These are phyloP conservation scores for Alternaria infectoria DNA, from an alignment of 2,329 filamentous ascomycete genomes.

Conservation along the genomic window DNA sequence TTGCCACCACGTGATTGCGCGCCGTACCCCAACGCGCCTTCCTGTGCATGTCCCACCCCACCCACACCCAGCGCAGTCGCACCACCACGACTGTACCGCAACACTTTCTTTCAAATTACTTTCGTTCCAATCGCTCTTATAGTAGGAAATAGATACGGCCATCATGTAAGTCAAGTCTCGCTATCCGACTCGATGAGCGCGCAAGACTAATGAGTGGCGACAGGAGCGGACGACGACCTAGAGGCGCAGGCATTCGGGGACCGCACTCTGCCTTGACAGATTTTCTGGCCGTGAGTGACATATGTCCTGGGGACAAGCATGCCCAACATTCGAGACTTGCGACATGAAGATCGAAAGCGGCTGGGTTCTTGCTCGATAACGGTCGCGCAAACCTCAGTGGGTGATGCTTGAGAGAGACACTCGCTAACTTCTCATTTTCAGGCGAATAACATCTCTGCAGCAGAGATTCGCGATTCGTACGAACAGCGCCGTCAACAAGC, in stretches of 20 bases:
- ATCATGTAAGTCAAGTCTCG: constrained; percentile 22
- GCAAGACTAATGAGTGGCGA: constrained; percentile 29
- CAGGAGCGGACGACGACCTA: constrained; percentile 45
- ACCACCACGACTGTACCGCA: background rate
- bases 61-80: constrained; percentile 2
- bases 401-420: background rate
- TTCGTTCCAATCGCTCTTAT: background rate
- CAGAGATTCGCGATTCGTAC: constrained; percentile 67
- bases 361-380: background rate
- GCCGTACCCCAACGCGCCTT: constrained; percentile 24
- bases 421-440: constrained; percentile 34
- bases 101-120: background rate
- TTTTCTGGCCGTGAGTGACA: constrained; percentile 64
- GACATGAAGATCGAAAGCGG: background rate
- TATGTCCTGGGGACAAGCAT: background rate
- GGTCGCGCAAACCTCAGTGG: background rate
- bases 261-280: constrained; percentile 73
- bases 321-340: background rate
- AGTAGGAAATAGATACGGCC: background rate
- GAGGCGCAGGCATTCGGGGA: constrained; percentile 57
- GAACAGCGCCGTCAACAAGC: constrained; percentile 60
- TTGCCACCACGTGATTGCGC: constrained; percentile 44
- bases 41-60: constrained; percentile 10
- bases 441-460: constrained; percentile 75
- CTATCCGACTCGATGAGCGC: background rate